Conservation (phyloP, 2,329 filamentous ascomycete species). For the Chrysosporium queenslandicum region DNA sequence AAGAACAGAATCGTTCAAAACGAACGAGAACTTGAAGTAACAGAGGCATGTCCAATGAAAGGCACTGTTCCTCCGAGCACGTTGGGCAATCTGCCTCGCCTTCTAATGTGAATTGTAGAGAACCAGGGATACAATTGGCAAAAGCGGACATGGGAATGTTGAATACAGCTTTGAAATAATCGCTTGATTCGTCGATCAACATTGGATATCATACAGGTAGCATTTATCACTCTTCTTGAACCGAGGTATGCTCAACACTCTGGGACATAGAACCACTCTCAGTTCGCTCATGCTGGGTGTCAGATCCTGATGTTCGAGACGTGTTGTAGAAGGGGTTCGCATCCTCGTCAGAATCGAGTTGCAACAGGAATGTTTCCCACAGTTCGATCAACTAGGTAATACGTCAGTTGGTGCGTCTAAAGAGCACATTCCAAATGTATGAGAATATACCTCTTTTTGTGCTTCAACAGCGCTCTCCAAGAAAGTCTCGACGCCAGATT, state of each 20-base stretch:
- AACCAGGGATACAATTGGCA: not conserved
- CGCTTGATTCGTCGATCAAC: not conserved
- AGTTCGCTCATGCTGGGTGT: conserved; percentile 6
- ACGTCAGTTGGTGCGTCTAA: not conserved
- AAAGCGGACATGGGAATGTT: not conserved
- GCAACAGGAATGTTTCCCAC: conserved; percentile 97
- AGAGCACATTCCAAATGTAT: not conserved
- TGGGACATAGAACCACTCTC: conserved; percentile 10
- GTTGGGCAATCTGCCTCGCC: not conserved
- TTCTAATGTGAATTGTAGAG: not conserved
- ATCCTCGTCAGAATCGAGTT: conserved; percentile 88
- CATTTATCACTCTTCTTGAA: conserved; percentile 10
- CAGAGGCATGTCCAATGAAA: too few species aligned
- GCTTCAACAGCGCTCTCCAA: conserved; percentile 93
- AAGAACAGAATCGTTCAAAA: not conserved
- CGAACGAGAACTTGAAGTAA: too few species aligned
- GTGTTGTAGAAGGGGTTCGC: conserved; percentile 42
- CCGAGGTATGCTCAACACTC: not conserved
- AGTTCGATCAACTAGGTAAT: conserved; percentile 60
- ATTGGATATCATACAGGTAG: conserved; percentile 6
- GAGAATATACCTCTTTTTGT: conserved; percentile 73
- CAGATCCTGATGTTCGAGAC: conserved; percentile 17
- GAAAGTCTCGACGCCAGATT: conserved; percentile 95
- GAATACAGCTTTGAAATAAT: not conserved
- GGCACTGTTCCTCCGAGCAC: too few species aligned